Conservation (phyloP, 805 yeast genomes). For the Metschnikowia drakensbergensis region DNA sequence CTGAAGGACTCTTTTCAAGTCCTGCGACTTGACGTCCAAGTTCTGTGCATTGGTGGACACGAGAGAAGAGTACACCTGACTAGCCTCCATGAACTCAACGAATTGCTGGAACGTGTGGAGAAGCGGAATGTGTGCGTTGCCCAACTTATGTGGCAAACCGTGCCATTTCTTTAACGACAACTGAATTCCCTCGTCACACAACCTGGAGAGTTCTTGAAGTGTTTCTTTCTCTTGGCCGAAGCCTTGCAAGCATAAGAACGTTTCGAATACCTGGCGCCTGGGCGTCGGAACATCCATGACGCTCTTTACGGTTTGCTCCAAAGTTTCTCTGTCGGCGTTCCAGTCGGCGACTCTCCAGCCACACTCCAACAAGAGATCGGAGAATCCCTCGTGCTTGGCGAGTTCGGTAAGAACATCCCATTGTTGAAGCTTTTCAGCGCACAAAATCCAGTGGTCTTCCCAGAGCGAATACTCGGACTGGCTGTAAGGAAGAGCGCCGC, state of each 20-base stretch:
- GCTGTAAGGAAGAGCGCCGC: slow-evolving; percentile 92
- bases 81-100: slow-evolving; percentile 95
- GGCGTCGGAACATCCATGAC: slow-evolving; percentile 99
- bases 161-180: slow-evolving; percentile 90
- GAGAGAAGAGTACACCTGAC: slow-evolving; percentile 84
- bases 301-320: slow-evolving; percentile 89
- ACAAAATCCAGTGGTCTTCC: slow-evolving; percentile 98
- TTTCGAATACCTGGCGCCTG: slow-evolving; percentile 90
- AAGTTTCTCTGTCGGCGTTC: slow-evolving; percentile 90
- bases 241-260: slow-evolving; percentile 88
- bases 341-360: slow-evolving; percentile 99
- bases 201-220: slow-evolving; percentile 74
- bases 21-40: slow-evolving; percentile 89
- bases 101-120: slow-evolving; percentile 95
- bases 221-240: slow-evolving; percentile 88
- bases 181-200: slow-evolving; percentile 96
- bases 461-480: slow-evolving; percentile 93
- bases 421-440: slow-evolving; percentile 95
- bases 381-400: slow-evolving; percentile 96
- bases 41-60: slow-evolving; percentile 90
- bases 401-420: slow-evolving; percentile 97
- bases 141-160: slow-evolving; percentile 71
- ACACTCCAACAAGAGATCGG: slow-evolving; percentile 92
- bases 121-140: slow-evolving; percentile 83
- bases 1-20: slow-evolving; percentile 86